A percentile compares a stretch with the other conserved stretches of the same genome.
Evolutionary conservation across 2,329 filamentous ascomycete species (phyloP).

Genomic region (Fusarium nelsonii): DNA sequence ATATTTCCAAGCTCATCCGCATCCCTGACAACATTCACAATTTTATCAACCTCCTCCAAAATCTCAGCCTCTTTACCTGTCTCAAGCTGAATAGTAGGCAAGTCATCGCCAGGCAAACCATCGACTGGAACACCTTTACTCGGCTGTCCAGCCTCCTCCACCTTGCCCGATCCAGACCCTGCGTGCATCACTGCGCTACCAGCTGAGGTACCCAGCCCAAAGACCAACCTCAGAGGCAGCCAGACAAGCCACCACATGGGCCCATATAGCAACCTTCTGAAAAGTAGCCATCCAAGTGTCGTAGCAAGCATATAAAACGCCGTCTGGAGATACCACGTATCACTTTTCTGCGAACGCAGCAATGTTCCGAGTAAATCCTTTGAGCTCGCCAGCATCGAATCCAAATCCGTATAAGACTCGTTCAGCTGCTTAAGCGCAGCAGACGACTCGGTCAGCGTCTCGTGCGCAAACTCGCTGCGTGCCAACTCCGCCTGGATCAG

Average conservation of each 20-base stretch:
- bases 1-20: conserved; percentile 46
- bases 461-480: conserved; percentile 88
- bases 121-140: conserved; percentile 50
- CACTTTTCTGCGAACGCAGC: conserved; percentile 89
- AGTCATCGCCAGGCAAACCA: conserved; percentile 56
- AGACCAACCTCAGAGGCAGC: conserved; percentile 79
- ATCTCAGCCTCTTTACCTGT: conserved; percentile 54
- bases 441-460: conserved; percentile 87
- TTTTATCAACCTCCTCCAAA: conserved; percentile 66
- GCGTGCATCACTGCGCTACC: conserved; percentile 63
- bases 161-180: conserved; percentile 44
- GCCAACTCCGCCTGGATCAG: conserved; percentile 87
- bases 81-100: conserved; percentile 64
- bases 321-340: conserved; percentile 97
- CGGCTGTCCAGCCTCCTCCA: conserved; percentile 46
- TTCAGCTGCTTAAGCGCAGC: conserved; percentile 83
- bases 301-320: conserved; percentile 83
- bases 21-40: conserved; percentile 62
- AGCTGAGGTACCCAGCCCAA: conserved; percentile 68
- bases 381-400: conserved; percentile 80
- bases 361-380: conserved; percentile 82
- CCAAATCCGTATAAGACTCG: conserved; percentile 84
- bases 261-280: conserved; percentile 86
- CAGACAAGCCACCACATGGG: conserved; percentile 91
- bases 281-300: conserved; percentile 88